Evolutionary conservation across 345 rosid genomes (phyloP), one percentile per base, ranked within the genome.

Genomic region (Excoecaria cochinchinensis): DNA sequence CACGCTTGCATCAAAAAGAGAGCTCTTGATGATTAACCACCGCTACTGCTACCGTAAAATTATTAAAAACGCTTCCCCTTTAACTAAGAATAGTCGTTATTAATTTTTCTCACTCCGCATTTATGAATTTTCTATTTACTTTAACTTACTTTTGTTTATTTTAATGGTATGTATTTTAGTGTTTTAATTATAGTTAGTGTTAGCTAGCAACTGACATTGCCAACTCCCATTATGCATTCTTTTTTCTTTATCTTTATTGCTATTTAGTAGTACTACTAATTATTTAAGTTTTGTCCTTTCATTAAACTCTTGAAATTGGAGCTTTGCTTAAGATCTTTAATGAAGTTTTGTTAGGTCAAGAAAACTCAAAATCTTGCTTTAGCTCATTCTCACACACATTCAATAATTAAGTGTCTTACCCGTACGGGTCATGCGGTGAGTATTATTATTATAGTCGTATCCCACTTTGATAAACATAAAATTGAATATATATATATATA

Each of bases 1-100:
- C 98, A 94, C 96, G 96, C 97, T 85, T 94, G 94, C 98, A 89
- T 92, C 1, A 88, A 94, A 94, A 89, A 86, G 82, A 85, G 97
- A 86, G 97, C 89, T 81, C 76, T 76, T 89, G 94, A 90, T 92
- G 96, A 90, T 94, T 85, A 87, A 89, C 94, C 96, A 92, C 97
- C 90, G 90, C 90, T 89, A 85, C 90, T 79, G 92, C 88, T 71
- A 79, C 86, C 73, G 86, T 81, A 83, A 87, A 86, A 74, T 80
- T 74, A 79, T 42, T 74, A 64, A 74, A 71, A 78, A 78, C 67
- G 17, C 50, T 39, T 17, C 15, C 40, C n/a, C 56, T 56, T 40
- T 16, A 55, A 50, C 38, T 22, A 47, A 25, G 11, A 9, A 14
- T 31, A 5, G 31, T 31, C 31, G 1, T 12, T 21, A 25, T 39